These are phyloP conservation scores for Ambrosia hybrid DNA, from an alignment of 140 eudicot genomes.

Conservation along the genomic window DNA sequence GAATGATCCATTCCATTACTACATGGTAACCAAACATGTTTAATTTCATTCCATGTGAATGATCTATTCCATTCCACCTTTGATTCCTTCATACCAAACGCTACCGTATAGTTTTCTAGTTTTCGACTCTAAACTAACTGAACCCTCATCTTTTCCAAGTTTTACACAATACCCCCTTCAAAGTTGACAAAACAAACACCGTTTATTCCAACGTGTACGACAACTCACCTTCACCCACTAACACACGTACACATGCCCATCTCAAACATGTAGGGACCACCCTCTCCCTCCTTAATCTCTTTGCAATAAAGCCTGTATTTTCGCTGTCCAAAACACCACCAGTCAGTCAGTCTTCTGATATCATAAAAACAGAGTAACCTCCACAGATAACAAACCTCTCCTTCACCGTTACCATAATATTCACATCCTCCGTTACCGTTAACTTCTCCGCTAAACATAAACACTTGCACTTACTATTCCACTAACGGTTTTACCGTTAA, in stretches of 20 bases:
- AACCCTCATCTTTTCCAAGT: conserved; percentile 2
- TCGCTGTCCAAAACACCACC: conserved; percentile 33
- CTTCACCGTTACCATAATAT: conserved; percentile 38
- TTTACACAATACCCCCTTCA: background rate
- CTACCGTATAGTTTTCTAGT: no score
- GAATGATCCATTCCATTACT: no score
- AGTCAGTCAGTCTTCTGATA: background rate
- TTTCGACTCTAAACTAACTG: no score
- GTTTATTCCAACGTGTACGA: conserved; percentile 26
- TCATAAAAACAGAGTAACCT: background rate
- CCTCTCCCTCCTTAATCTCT: conserved; percentile 14
- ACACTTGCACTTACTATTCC: conserved; percentile 25
- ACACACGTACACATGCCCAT: conserved; percentile 20
- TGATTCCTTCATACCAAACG: no score
- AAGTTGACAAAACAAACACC: background rate
- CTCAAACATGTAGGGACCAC: conserved; percentile 21
- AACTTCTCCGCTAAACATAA: conserved; percentile 25
- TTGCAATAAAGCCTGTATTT: conserved; percentile 37
- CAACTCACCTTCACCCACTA: conserved; percentile 31
- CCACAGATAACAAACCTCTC: conserved; percentile 20
- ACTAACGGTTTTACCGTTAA: background rate
- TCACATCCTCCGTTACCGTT: conserved; percentile 18
- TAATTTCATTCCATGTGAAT: no score
- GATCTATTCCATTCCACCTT: no score
- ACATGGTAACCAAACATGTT: no score